A percentile compares a stretch with the other conserved stretches of the same genome.
These are phyloP conservation scores for Globisporangium spiculum DNA, from an alignment of 352 stramenopile genomes.

Conservation along the genomic window DNA sequence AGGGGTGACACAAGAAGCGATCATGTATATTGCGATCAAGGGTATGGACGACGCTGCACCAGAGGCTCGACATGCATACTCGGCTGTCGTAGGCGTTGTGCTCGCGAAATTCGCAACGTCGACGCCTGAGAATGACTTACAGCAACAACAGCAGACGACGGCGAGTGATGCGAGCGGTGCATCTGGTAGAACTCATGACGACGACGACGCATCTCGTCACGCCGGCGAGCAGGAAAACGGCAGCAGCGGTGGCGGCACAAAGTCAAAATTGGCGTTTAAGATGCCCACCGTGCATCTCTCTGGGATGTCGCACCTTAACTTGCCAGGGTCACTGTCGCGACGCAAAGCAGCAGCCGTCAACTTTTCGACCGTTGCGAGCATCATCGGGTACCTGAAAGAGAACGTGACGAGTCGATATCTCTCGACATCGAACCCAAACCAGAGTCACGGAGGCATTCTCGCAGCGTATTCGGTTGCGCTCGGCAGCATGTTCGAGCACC, in stretches of 20 bases:
- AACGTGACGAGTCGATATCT: conserved; percentile 63
- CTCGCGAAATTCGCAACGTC: conserved; percentile 69
- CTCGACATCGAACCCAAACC: conserved; percentile 35
- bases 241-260: conserved; percentile 18
- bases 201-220: conserved; percentile 23
- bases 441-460: conserved; percentile 66
- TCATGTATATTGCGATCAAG: conserved; percentile 70
- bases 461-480: conserved; percentile 70
- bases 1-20: conserved; percentile 59
- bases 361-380: conserved; percentile 73
- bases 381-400: conserved; percentile 81
- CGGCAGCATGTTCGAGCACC: conserved; percentile 71
- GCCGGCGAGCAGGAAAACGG: conserved; percentile 18
- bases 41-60: conserved; percentile 73
- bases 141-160: conserved; percentile 3
- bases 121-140: conserved; percentile 45
- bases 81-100: conserved; percentile 71
- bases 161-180: conserved; percentile 13
- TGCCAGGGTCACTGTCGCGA: conserved; percentile 39
- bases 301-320: conserved; percentile 53
- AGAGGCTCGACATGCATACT: conserved; percentile 55
- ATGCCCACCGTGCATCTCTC: conserved; percentile 52
- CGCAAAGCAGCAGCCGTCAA: conserved; percentile 56
- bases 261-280: conserved; percentile 73
- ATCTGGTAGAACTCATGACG: conserved; percentile 21